Percentiles rank a stretch among this genome's conserved stretches.
Conservation (phyloP, 2,329 filamentous ascomycete species). For the Botryotinia calthae region DNA sequence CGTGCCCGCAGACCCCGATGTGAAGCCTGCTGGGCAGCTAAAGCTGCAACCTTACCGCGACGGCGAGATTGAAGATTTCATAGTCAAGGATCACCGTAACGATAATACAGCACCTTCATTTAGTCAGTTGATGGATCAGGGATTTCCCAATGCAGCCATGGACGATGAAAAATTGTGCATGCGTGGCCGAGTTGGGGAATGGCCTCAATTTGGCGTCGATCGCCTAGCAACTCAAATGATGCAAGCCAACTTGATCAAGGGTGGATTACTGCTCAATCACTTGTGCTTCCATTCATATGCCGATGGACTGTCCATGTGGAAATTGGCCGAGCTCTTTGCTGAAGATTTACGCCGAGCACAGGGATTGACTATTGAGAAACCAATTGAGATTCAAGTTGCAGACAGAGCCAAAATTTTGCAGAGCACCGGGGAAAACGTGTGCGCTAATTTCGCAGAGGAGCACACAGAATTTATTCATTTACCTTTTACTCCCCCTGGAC, state of each 20-base stretch:
- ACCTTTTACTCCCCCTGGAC: slow-evolving; percentile 6
- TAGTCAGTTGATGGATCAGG: not conserved
- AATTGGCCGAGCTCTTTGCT: slow-evolving; percentile 5
- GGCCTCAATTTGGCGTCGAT: slow-evolving; percentile 12
- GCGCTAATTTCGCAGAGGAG: not conserved
- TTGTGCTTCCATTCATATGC: slow-evolving; percentile 9
- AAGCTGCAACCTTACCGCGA: slow-evolving; percentile 11
- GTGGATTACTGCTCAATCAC: slow-evolving; percentile 11
- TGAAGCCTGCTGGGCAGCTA: slow-evolving; percentile 9
- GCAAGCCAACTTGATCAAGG: slow-evolving; percentile 13
- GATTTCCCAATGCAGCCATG: slow-evolving; percentile 15
- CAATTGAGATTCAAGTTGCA: slow-evolving; percentile 5
- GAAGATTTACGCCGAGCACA: slow-evolving; percentile 15
- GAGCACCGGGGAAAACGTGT: slow-evolving; percentile 7
- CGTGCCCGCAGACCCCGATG: slow-evolving; percentile 11
- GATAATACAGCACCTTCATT: slow-evolving; percentile 3
- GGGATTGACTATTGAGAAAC: slow-evolving; percentile 12
- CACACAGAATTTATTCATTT: slow-evolving; percentile 8
- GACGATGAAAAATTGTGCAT: slow-evolving; percentile 9
- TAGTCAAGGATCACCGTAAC: slow-evolving; percentile 10
- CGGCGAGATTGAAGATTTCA: slow-evolving; percentile 14
- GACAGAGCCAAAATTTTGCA: not conserved
- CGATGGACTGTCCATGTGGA: slow-evolving; percentile 8
- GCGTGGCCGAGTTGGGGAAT: slow-evolving; percentile 13
- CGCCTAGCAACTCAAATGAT: slow-evolving; percentile 15